Percentiles rank a stretch among this genome's conserved stretches.
Conservation (phyloP, 108 stramenopile species). For the Skeletonema menzelii region DNA sequence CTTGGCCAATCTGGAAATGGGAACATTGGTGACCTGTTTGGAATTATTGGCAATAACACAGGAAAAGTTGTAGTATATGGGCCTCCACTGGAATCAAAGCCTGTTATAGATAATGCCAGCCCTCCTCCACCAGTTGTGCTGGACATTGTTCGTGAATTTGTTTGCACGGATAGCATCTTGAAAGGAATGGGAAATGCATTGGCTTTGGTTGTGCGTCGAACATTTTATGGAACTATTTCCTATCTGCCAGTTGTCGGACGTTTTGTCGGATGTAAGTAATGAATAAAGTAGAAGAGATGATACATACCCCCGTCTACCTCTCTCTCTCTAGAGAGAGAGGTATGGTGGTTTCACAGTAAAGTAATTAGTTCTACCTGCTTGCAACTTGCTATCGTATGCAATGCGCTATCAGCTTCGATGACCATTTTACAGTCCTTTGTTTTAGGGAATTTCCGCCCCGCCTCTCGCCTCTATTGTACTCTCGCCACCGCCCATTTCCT, state of each 20-base stretch:
- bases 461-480: not conserved
- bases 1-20: constrained; percentile 7
- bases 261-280: not conserved
- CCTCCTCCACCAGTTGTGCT: constrained; percentile 8
- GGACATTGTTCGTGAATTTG: constrained; percentile 10
- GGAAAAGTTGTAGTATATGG: constrained; percentile 24
- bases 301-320: too few relatives aligned
- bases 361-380: too few relatives aligned
- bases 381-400: too few relatives aligned
- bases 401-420: too few relatives aligned
- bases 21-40: constrained; percentile 14
- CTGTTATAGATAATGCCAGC: constrained; percentile 9
- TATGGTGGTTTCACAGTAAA: too few relatives aligned
- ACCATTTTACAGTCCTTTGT: too few relatives aligned
- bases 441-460: too few relatives aligned
- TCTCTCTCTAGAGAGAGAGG: too few relatives aligned
- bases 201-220: not conserved
- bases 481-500: not conserved
- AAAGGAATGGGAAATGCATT: not conserved
- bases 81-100: constrained; percentile 7
- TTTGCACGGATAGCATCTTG: constrained; percentile 1
- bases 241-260: not conserved
- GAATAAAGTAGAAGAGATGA: too few relatives aligned
- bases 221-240: not conserved
- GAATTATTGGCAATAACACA: not conserved